Conservation (phyloP, 1,284 basidiomycete species). For the Inonotus hispidus region DNA sequence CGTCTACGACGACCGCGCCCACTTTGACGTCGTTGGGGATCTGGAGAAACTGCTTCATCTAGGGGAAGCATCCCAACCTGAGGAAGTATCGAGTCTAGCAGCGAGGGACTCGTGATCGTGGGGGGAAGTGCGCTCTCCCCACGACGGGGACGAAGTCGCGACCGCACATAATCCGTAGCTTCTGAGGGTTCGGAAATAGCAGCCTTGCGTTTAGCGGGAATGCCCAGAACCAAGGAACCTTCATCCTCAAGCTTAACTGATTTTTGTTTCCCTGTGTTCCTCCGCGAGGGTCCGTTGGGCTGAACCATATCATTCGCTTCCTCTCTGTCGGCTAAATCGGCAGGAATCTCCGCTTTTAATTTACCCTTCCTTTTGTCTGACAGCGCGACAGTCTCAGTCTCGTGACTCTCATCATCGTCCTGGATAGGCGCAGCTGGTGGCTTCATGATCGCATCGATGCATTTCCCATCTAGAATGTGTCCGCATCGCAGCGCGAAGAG, state of each 20-base stretch:
- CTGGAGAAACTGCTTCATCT: neutral
- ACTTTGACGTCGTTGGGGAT: neutral
- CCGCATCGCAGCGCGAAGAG: conserved; percentile 59
- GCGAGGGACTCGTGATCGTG: neutral
- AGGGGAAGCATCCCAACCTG: neutral
- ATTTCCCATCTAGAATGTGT: conserved; percentile 72
- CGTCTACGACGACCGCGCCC: conserved; percentile 1
- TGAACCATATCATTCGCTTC: too few relatives aligned
- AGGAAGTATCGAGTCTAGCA: neutral
- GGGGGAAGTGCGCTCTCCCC: conserved; percentile 10
- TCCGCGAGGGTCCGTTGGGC: neutral
- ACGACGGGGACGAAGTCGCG: conserved; percentile 46
- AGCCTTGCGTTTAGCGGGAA: neutral
- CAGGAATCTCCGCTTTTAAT: neutral
- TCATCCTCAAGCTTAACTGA: neutral
- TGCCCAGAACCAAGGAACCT: neutral
- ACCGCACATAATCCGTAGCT: conserved; percentile 38
- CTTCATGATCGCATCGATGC: conserved; percentile 49
- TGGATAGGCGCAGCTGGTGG: conserved; percentile 30
- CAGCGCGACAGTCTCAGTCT: neutral
- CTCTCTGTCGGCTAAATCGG: neutral
- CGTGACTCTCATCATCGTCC: conserved; percentile 4
- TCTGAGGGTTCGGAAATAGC: neutral
- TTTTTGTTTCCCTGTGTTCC: conserved; percentile 1
- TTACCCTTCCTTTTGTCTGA: neutral